Percentiles rank a stretch among this genome's conserved stretches.
These are phyloP conservation scores for Wolfiporia cocos DNA, from an alignment of 1,284 basidiomycete species.

Conservation along the genomic window DNA sequence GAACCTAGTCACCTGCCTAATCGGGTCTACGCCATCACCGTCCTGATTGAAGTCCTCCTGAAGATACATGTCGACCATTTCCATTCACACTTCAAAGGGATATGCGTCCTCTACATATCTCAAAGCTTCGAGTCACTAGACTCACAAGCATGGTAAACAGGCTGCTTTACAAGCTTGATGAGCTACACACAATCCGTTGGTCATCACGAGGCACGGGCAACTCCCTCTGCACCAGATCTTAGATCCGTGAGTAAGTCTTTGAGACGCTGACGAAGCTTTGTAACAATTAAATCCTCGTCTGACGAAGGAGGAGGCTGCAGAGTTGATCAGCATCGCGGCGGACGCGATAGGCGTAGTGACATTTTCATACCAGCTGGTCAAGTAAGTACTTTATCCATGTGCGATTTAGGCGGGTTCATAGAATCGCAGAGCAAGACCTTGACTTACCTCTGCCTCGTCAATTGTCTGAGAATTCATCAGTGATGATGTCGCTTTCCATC, in stretches of 20 bases:
- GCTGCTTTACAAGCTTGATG: too few relatives aligned
- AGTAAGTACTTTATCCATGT: slow-evolving; percentile 30
- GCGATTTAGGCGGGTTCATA: too few relatives aligned
- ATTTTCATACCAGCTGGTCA: slow-evolving; percentile 30
- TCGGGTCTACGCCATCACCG: too few relatives aligned
- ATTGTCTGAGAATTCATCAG: slow-evolving; percentile 32
- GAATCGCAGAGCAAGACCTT: too few relatives aligned
- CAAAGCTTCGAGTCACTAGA: too few relatives aligned
- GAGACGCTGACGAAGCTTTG: slow-evolving; percentile 30
- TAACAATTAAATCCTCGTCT: slow-evolving; percentile 33
- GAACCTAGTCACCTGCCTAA: background rate
- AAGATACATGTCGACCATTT: too few relatives aligned
- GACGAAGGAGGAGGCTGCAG: slow-evolving; percentile 31
- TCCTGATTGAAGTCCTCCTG: background rate
- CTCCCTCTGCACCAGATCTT: slow-evolving; percentile 34
- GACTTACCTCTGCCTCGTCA: slow-evolving; percentile 35
- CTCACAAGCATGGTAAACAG: too few relatives aligned
- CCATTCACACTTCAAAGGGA: too few relatives aligned
- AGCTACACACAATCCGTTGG: too few relatives aligned
- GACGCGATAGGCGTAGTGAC: background rate
- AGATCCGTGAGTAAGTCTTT: slow-evolving; percentile 30
- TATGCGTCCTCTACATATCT: too few relatives aligned
- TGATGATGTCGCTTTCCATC: too few relatives aligned
- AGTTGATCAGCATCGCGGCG: slow-evolving; percentile 1
- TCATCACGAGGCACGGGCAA: too few relatives aligned